Percentiles rank a stretch among this genome's conserved stretches.
Conservation (phyloP, 1,284 basidiomycete genomes). For the Erythrobasidium hasegawianum region DNA sequence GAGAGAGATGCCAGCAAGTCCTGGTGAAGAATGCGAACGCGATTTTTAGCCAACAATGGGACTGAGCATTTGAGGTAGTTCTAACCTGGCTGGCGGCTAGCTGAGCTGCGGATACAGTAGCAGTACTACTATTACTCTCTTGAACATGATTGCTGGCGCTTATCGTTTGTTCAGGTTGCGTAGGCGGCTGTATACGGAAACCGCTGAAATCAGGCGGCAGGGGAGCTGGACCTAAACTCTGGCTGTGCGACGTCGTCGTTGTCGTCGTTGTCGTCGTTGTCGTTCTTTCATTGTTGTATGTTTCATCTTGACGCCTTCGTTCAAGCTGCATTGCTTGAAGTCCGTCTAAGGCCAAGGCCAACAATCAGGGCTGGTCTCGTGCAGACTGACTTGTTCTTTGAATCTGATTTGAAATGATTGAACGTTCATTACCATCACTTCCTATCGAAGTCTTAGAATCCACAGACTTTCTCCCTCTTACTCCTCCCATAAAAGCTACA, state of each 20-base stretch:
- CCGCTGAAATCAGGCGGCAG: constrained; percentile 26
- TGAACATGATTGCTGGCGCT: background rate
- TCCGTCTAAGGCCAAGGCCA: no score
- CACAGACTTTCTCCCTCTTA: background rate
- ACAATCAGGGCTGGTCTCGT: no score
- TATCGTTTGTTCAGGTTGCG: background rate
- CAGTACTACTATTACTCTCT: background rate
- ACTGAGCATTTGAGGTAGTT: background rate
- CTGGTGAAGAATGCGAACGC: background rate
- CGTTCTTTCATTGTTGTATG: background rate
- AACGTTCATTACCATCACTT: background rate
- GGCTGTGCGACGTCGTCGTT: background rate
- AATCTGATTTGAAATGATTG: background rate
- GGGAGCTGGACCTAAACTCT: constrained; percentile 24
- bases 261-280: background rate
- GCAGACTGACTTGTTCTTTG: background rate
- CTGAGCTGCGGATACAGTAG: no score
- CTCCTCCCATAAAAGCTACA: constrained; percentile 7
- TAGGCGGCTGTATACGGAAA: background rate
- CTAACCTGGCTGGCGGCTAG: no score
- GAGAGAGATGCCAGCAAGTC: constrained; percentile 21
- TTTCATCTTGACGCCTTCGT: constrained; percentile 10
- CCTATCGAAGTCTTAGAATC: constrained; percentile 16
- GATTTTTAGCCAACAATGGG: background rate
- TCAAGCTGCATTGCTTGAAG: constrained; percentile 23